phyloP scores from a whole-genome alignment of 352 stramenopile species.

The Pythium grandisporangium region DNA sequence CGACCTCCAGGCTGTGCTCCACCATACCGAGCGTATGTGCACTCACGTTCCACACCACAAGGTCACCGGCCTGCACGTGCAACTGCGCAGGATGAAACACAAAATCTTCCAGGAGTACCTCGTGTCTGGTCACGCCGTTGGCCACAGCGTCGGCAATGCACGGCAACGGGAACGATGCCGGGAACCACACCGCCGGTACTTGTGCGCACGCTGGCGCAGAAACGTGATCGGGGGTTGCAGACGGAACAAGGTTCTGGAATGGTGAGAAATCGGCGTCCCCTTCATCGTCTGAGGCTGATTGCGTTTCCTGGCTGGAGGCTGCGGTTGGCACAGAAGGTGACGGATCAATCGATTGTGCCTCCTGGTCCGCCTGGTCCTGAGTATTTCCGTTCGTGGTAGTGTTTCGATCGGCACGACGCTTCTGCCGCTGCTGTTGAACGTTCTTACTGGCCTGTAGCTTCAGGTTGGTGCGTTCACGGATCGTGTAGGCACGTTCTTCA shows the following conservation, averaged over 20 bases:
- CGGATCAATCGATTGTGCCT: background rate
- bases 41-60: constrained; percentile 32
- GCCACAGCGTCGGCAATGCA: background rate
- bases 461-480: constrained; percentile 21
- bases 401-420: background rate
- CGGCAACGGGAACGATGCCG: constrained; percentile 17
- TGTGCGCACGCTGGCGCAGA: background rate
- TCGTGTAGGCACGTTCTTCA: constrained; percentile 29
- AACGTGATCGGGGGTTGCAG: background rate
- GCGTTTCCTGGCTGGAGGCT: constrained; percentile 62
- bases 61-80: constrained; percentile 15
- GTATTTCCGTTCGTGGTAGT: background rate
- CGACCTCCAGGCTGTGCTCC: constrained; percentile 25
- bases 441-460: constrained; percentile 28
- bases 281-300: constrained; percentile 51
- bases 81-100: constrained; percentile 19
- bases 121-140: constrained; percentile 12
- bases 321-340: constrained; percentile 13
- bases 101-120: constrained; percentile 30
- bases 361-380: too few species aligned
- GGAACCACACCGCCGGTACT: constrained; percentile 16
- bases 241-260: constrained; percentile 4
- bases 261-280: constrained; percentile 21
- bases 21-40: constrained; percentile 20
- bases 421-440: constrained; percentile 1